Conservation (phyloP, 225 moss, liverwort and hornwort genomes). For the Pseudoscleropodium purum region DNA sequence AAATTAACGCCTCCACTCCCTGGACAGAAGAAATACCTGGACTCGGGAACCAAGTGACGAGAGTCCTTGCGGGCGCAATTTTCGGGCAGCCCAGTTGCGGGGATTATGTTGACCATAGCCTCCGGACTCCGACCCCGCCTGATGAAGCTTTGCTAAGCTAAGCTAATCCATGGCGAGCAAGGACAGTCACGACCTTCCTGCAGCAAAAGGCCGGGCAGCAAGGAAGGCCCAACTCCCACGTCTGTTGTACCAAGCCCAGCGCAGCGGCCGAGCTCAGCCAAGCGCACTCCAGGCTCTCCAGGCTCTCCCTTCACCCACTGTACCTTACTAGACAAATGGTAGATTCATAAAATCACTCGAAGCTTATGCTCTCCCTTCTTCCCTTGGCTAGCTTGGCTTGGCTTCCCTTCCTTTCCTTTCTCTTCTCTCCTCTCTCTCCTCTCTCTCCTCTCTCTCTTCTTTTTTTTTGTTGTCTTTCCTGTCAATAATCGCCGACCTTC, state of each 20-base stretch:
- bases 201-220: not conserved
- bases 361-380: not conserved
- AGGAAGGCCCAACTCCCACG: slow-evolving; percentile 4
- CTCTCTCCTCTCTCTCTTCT: not conserved
- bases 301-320: slow-evolving; percentile 15
- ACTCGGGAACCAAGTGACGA: not conserved
- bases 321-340: not conserved
- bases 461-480: not conserved
- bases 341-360: not conserved
- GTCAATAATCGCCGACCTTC: slow-evolving; percentile 22
- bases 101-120: not conserved
- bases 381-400: not conserved
- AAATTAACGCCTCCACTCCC: not conserved
- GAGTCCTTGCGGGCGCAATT: not conserved
- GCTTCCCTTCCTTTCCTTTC: not conserved
- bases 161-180: not conserved
- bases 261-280: not conserved
- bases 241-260: not conserved
- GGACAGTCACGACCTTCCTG: slow-evolving; percentile 36
- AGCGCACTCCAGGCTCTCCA: not conserved
- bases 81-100: not conserved
- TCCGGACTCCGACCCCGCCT: not conserved
- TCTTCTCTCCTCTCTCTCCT: not conserved
- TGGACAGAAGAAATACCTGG: not conserved
- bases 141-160: not conserved